A percentile compares a stretch with the other conserved stretches of the same genome.
phyloP scores from a whole-genome alignment of 1,139 yeast species.

The Candida sanyaensis region DNA sequence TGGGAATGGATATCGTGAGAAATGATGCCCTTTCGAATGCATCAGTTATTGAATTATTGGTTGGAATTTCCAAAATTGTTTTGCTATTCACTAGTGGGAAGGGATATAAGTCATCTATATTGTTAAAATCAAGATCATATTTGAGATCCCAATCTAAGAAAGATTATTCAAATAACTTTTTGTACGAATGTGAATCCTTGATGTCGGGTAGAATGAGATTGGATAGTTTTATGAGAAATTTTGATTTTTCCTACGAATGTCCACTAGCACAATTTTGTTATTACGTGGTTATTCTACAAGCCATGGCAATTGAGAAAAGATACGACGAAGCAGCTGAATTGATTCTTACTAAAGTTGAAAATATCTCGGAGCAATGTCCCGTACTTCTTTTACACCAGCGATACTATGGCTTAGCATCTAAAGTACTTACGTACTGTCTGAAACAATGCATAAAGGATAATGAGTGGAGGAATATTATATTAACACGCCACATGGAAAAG shows the following conservation, averaged over 20 bases:
- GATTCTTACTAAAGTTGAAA: conserved; percentile 18
- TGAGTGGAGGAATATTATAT: conserved; percentile 12
- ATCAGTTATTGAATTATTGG: conserved; percentile 12
- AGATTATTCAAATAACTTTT: conserved; percentile 3
- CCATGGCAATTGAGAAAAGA: conserved; percentile 14
- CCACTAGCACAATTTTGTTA: conserved; percentile 14
- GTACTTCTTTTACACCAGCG: conserved; percentile 26
- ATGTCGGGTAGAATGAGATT: conserved; percentile 19
- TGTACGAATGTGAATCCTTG: conserved; percentile 16
- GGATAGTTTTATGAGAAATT: conserved; percentile 16
- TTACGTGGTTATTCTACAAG: conserved; percentile 9
- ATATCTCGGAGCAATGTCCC: conserved; percentile 22
- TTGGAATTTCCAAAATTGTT: conserved; percentile 18
- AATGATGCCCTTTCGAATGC: conserved; percentile 16
- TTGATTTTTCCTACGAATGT: conserved; percentile 6
- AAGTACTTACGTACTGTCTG: conserved; percentile 16
- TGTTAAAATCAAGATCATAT: background rate
- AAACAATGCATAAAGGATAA: background rate
- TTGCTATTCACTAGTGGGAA: conserved; percentile 18
- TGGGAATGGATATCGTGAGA: conserved; percentile 9
- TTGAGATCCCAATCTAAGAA: background rate
- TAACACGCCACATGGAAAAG: conserved; percentile 14
- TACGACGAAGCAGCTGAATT: conserved; percentile 25
- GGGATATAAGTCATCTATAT: conserved; percentile 7
- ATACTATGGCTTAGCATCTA: conserved; percentile 21